Base-by-base conservation (phyloP, 768 basidiomycete species). In the Podaxis sp. region DNA sequence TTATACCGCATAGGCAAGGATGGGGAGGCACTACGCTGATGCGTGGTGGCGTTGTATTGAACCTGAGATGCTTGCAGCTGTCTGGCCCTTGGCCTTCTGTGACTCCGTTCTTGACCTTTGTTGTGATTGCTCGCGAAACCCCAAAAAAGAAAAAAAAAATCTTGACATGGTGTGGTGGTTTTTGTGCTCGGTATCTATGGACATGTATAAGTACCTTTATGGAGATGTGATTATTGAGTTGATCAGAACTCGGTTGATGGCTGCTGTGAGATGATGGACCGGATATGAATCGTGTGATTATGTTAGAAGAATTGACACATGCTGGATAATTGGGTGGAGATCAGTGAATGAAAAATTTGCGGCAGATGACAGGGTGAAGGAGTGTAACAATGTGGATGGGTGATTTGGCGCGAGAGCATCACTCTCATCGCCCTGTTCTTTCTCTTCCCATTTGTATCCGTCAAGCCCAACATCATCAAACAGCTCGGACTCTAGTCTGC, bases 361-460 rank as follows among this genome's bases (percentile, higher is more conserved):
- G n/a, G 47, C 52, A 21, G 9, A 57, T 57, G 55, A 57, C 55
- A 57, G 46, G 47, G 46, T 50, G 57, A 59, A 25, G 18, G 28
- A 37, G 21, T 16, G 44, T 3, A 50, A 48, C 23, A 38, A 48
- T 37, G 18, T 13, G 7, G 47, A 59, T 25, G 38, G 16, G 27
- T 28, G 9, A n/a, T 44, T 18, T 16, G n/a, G 55, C 32, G 42
- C 27, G 56, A 48, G 42, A 32, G 44, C 50, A 40, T 52, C n/a
- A 16, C 37, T n/a, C 40, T 38, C 38, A 28, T 16, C 28, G 28
- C 10, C n/a, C 42, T 44, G 38, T 37, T 55, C 27, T 28, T 51
- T 55, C 13, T 23, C 28, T 38, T 56, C 42, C 54, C 11, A 10
- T 28, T 21, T n/a, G 38, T 16, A 3, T 38, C 57, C 50, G 25